Evolutionary conservation across 1,139 yeast species (phyloP), one percentile per base, ranked within the genome.

Genomic region (Geotrichum phurueaensis): DNA sequence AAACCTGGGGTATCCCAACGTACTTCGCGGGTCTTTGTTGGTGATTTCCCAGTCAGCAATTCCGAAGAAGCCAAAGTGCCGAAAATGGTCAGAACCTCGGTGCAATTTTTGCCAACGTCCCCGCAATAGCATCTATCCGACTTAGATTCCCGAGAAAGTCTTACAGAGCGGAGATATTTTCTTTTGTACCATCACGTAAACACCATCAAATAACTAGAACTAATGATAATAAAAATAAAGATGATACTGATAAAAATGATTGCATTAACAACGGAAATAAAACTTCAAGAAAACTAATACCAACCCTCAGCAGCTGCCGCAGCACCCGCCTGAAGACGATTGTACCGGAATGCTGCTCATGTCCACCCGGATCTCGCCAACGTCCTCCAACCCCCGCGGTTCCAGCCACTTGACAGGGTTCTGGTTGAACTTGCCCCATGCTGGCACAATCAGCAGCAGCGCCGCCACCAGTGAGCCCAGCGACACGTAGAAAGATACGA

Each of bases 381-480:
- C 47, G 9, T n/a, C n/a, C n/a, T 39, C 20, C 2, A 39, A 6
- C 5, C 47, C 47, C 47, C 20, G 18, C 20, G 47, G 47, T 15
- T 39, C 47, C 18, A 54, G 45, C 63, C 63, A 61, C 18, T 47
- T 29, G 31, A 59, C 61, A 0, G 56, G 58, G 51, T 62, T 36
- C 33, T 53, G 36, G 50, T 59, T 59, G 53, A 53, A 62, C 43
- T 51, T 43, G 9, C 55, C 49, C 64, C 64, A 62, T 4, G 64
- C 56, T 13, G 62, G 62, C 7, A 57, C 61, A 13, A 62, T 51
- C 15, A 51, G 52, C 22, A 55, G 45, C 18, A 62, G 43, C 12
- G 54, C 58, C 20, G 48, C 36, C 9, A 57, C 25, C 4, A 56
- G 48, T 1, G 57, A 51, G 0, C 48, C 25, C 33, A 54, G n/a